These are phyloP conservation scores for Globisporangium emineosum DNA, from an alignment of 352 stramenopile genomes.

Conservation along the genomic window DNA sequence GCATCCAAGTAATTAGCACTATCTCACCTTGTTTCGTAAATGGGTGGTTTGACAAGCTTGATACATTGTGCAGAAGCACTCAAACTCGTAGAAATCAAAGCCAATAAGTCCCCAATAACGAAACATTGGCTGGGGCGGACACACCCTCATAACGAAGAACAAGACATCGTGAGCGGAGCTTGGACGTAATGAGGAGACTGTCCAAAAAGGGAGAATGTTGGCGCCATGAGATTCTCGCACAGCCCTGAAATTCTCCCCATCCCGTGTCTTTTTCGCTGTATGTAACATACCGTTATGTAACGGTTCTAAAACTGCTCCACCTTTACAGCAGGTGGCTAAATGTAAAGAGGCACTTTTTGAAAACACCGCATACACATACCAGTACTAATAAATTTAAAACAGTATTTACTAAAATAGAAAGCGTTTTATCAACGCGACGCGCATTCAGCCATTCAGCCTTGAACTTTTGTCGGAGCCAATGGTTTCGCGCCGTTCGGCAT, in stretches of 20 bases:
- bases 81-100: too few species aligned
- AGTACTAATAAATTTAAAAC: neutral
- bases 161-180: too few species aligned
- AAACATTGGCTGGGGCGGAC: too few species aligned
- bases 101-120: too few species aligned
- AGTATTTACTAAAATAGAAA: neutral
- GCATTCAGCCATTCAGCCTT: slow-evolving; percentile 3
- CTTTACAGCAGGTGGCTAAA: neutral
- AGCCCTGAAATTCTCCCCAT: neutral
- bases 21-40: neutral
- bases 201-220: too few species aligned
- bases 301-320: neutral
- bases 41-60: too few species aligned
- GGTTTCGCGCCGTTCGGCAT: neutral
- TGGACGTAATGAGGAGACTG: too few species aligned
- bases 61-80: too few species aligned
- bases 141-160: too few species aligned
- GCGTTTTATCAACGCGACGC: neutral
- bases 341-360: neutral
- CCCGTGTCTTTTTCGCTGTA: neutral
- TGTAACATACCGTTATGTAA: neutral
- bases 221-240: neutral
- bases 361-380: neutral
- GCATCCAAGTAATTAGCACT: neutral
- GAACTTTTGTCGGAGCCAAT: slow-evolving; percentile 1